Evolutionary conservation across 768 basidiomycete species (phyloP).

Genomic region (Mycena olivaceomarginata): DNA sequence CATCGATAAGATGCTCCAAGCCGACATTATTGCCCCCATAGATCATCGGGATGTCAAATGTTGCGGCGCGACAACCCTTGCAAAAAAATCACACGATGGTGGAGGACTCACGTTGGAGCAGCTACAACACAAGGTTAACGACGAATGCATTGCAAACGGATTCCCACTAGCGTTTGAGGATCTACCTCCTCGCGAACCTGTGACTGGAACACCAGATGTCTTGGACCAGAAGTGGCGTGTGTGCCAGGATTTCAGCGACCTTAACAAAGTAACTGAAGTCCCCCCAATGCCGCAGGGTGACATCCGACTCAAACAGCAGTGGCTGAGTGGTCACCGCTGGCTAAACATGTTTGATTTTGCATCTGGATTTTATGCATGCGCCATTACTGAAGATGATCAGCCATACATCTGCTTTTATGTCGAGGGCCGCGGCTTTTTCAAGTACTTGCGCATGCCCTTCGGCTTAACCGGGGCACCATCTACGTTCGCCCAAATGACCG

Average conservation of each 20-base stretch:
- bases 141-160: conserved; percentile 31
- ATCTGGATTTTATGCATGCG: conserved; percentile 57
- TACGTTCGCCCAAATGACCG: conserved; percentile 47
- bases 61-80: conserved; percentile 28
- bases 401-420: conserved; percentile 60
- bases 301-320: conserved; percentile 60
- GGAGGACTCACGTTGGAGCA: conserved; percentile 33
- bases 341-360: conserved; percentile 59
- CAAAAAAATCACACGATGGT: conserved; percentile 35
- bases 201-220: neutral
- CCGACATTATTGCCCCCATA: conserved; percentile 20
- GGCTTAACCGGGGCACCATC: conserved; percentile 62
- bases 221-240: neutral
- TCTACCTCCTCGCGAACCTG: neutral
- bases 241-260: neutral
- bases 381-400: conserved; percentile 42
- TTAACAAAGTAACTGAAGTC: conserved; percentile 1
- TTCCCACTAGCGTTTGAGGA: neutral
- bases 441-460: conserved; percentile 60
- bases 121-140: conserved; percentile 25
- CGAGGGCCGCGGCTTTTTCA: conserved; percentile 58
- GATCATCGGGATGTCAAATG: conserved; percentile 38
- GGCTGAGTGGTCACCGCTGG: conserved; percentile 58
- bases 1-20: conserved; percentile 50
- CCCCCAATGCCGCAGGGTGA: conserved; percentile 46